phyloP scores from a whole-genome alignment of 2,329 filamentous ascomycete species.

The Dothideomycetes sp. region DNA sequence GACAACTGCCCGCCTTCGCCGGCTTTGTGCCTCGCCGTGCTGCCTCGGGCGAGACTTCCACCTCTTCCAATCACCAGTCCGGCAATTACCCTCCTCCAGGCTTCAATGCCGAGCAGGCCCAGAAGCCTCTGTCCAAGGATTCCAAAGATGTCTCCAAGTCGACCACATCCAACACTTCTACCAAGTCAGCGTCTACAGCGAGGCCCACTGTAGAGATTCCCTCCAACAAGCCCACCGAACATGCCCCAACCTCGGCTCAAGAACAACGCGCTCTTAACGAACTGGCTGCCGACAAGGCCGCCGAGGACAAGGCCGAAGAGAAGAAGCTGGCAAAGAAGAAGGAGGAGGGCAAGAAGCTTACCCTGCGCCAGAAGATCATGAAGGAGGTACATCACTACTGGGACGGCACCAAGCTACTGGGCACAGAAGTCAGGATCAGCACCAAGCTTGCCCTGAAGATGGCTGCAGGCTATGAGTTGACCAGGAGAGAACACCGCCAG shows the following conservation, averaged over 20 bases:
- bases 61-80: slow-evolving; percentile 33
- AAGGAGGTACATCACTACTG: slow-evolving; percentile 91
- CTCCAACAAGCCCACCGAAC: slow-evolving; percentile 28
- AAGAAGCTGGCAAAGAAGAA: slow-evolving; percentile 50
- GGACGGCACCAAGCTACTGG: slow-evolving; percentile 94
- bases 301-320: slow-evolving; percentile 33
- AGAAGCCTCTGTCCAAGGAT: slow-evolving; percentile 64
- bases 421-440: slow-evolving; percentile 86
- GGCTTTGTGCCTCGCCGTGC: slow-evolving; percentile 42
- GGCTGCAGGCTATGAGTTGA: slow-evolving; percentile 95
- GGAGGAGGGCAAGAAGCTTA: slow-evolving; percentile 74
- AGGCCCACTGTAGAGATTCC: slow-evolving; percentile 19
- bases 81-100: slow-evolving; percentile 65
- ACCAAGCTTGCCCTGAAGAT: slow-evolving; percentile 87
- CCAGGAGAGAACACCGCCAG: slow-evolving; percentile 83
- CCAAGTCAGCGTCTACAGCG: slow-evolving; percentile 12
- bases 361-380: slow-evolving; percentile 84
- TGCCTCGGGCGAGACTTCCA: slow-evolving; percentile 47
- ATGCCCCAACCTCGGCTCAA: slow-evolving; percentile 35
- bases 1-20: slow-evolving; percentile 45
- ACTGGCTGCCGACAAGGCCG: slow-evolving; percentile 50
- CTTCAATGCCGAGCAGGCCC: slow-evolving; percentile 82
- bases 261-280: slow-evolving; percentile 47
- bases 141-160: slow-evolving; percentile 18
- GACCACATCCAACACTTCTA: slow-evolving; percentile 11